Conservation (phyloP, 129 eudicot genomes). For the Dittrichia graveolens region DNA sequence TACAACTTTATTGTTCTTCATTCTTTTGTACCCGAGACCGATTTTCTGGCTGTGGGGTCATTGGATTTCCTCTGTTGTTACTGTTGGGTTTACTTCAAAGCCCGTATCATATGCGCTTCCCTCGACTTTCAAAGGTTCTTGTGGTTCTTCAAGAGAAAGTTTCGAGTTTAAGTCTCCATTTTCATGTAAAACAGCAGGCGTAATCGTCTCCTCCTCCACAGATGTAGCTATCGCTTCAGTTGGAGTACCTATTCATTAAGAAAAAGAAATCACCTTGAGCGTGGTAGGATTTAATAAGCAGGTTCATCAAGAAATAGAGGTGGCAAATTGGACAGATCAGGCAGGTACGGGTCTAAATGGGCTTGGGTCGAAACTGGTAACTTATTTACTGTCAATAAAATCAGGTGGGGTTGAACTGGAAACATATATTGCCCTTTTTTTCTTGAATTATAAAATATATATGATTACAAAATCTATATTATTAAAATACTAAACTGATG, state of each 20-base stretch:
- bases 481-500: not conserved
- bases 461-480: not conserved
- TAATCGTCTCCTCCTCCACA: not conserved
- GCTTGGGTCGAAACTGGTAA: not conserved
- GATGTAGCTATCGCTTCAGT: constrained; percentile 23
- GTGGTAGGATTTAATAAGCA: constrained; percentile 4
- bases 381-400: not conserved
- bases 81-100: constrained; percentile 18
- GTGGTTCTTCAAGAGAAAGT: constrained; percentile 24
- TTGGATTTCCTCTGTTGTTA: constrained; percentile 1
- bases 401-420: not conserved
- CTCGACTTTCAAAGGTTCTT: constrained; percentile 18
- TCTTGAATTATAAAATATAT: not conserved
- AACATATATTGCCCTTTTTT: not conserved
- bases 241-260: constrained; percentile 23
- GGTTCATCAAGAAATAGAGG: constrained; percentile 9
- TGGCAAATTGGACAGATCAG: not conserved
- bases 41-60: constrained; percentile 22
- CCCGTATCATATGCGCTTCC: constrained; percentile 13
- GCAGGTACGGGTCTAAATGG: too few relatives aligned
- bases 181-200: constrained; percentile 14
- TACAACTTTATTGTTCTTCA: constrained; percentile 34
- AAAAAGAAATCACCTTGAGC: not conserved
- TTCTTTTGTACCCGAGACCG: constrained; percentile 12
- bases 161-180: constrained; percentile 18